These are phyloP conservation scores for Moniliella sp. DNA, from an alignment of 1,284 basidiomycete genomes.

Conservation along the genomic window DNA sequence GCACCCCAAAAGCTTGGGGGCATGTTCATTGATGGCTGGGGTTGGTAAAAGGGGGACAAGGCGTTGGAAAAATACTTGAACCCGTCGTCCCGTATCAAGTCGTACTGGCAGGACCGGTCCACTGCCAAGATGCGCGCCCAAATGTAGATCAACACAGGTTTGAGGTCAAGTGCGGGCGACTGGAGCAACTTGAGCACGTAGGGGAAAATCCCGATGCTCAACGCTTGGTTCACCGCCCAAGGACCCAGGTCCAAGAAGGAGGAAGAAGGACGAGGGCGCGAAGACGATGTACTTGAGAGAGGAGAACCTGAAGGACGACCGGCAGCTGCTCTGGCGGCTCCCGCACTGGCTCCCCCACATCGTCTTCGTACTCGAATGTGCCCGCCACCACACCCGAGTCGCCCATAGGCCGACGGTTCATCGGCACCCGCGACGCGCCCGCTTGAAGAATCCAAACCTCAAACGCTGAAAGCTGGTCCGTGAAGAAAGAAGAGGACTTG, in stretches of 20 bases:
- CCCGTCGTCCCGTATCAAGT: constrained; percentile 52
- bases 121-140: constrained; percentile 94
- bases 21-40: too few species aligned
- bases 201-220: constrained; percentile 96
- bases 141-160: constrained; percentile 91
- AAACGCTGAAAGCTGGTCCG: constrained; percentile 86
- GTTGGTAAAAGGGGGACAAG: constrained; percentile 17
- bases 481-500: constrained; percentile 76
- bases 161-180: constrained; percentile 77
- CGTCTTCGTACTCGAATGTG: constrained; percentile 33
- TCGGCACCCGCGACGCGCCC: constrained; percentile 29
- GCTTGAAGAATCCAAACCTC: constrained; percentile 65
- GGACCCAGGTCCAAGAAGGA: constrained; percentile 89
- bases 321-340: constrained; percentile 88
- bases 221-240: constrained; percentile 87
- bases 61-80: constrained; percentile 31
- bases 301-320: constrained; percentile 82
- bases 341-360: constrained; percentile 40
- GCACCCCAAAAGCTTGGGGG: too few species aligned
- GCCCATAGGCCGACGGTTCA: constrained; percentile 1
- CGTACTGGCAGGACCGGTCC: constrained; percentile 72
- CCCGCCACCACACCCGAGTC: background rate
- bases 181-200: constrained; percentile 91
- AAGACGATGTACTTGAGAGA: constrained; percentile 85
- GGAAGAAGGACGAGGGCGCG: constrained; percentile 86